phyloP scores from a whole-genome alignment of 371 early-diverging fungal species.

The Chytridium lagenaria region DNA sequence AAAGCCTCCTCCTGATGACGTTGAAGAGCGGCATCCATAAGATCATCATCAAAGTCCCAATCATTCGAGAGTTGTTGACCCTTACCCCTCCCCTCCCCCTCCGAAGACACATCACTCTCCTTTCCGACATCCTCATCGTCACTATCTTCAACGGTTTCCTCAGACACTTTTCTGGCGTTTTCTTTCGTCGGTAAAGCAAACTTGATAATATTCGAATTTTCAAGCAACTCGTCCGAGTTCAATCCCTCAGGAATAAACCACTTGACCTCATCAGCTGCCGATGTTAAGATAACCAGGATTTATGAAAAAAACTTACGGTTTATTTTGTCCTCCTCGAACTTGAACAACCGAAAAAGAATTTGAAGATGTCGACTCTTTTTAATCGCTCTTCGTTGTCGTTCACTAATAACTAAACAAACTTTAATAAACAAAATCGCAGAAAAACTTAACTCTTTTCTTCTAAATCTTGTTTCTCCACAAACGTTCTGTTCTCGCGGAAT shows the following conservation, averaged over 20 bases:
- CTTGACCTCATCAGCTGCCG: background rate
- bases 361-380: conserved; percentile 17
- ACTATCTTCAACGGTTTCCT: background rate
- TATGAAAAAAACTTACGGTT: background rate
- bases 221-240: background rate
- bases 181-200: background rate
- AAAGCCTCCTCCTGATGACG: background rate
- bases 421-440: background rate
- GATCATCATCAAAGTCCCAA: conserved; percentile 8
- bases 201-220: conserved; percentile 8
- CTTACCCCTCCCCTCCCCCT: background rate
- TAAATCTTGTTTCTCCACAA: conserved; percentile 21
- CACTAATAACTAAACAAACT: background rate
- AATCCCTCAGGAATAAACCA: background rate
- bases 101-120: background rate
- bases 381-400: conserved; percentile 11
- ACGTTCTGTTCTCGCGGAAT: background rate
- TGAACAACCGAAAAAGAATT: conserved; percentile 28
- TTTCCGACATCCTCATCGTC: background rate
- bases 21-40: background rate
- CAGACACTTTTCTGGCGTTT: background rate
- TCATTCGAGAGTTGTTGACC: background rate
- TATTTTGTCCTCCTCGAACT: background rate
- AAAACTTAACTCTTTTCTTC: conserved; percentile 13
- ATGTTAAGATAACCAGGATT: background rate